A percentile compares a stretch with the other conserved stretches of the same genome.
These are phyloP conservation scores for Mucor sp. DNA, from an alignment of 371 early-diverging fungal species.

Conservation along the genomic window DNA sequence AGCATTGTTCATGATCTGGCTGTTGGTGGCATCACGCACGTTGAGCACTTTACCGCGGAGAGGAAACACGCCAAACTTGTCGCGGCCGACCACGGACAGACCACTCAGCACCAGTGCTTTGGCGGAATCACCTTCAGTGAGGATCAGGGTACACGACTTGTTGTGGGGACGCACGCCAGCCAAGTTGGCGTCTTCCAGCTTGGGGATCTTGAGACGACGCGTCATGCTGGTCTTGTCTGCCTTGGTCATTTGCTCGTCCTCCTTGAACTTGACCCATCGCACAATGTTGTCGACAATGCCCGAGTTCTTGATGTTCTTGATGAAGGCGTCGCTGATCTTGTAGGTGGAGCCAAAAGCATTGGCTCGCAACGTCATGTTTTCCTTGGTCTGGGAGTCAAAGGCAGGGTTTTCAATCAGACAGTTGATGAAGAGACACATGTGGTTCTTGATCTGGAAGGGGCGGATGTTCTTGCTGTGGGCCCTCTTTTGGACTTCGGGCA, in stretches of 20 bases:
- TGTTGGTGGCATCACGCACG: conserved; percentile 92
- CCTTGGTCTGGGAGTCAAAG: conserved; percentile 99
- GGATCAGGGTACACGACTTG: conserved; percentile 92
- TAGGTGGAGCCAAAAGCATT: conserved; percentile 93
- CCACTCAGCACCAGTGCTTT: conserved; percentile 97
- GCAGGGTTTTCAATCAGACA: conserved; percentile 98
- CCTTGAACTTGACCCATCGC: conserved; percentile 81
- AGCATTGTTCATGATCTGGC: conserved; percentile 83
- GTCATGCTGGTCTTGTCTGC: conserved; percentile 86
- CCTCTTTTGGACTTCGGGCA: conserved; percentile 81
- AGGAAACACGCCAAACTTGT: conserved; percentile 98
- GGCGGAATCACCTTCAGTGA: conserved; percentile 99
- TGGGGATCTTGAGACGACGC: conserved; percentile 87
- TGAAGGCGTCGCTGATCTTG: conserved; percentile 79
- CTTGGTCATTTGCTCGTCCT: conserved; percentile 88
- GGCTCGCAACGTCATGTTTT: conserved; percentile 90
- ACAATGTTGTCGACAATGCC: conserved; percentile 89
- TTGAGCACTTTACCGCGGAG: conserved; percentile 99
- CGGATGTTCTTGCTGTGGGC: conserved; percentile 79
- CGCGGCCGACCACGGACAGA: conserved; percentile 93
- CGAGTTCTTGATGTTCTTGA: conserved; percentile 79
- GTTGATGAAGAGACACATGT: conserved; percentile 97
- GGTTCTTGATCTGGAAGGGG: conserved; percentile 90
- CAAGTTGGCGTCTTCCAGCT: conserved; percentile 98
- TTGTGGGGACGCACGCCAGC: conserved; percentile 86